Percentiles rank a stretch among this genome's conserved stretches.
Conservation (phyloP, 768 basidiomycete genomes). For the Trametes cinnabarina region DNA sequence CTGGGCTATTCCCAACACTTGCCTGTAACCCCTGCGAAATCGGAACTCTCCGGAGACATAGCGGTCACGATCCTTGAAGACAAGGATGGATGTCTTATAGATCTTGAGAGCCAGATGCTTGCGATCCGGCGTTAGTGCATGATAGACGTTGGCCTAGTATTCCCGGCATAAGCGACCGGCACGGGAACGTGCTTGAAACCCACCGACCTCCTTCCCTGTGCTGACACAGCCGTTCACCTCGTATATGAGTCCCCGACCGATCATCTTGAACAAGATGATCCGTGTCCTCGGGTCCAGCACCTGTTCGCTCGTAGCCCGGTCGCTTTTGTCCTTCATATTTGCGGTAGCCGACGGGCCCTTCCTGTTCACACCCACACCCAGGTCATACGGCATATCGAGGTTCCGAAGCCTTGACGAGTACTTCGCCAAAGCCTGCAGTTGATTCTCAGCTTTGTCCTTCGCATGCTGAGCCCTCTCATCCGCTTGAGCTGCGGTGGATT, state of each 20-base stretch:
- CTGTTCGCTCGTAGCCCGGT: slow-evolving; percentile 95
- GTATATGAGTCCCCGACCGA: slow-evolving; percentile 81
- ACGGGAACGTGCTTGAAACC: neutral
- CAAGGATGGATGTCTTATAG: slow-evolving; percentile 96
- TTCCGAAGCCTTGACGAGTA: slow-evolving; percentile 72
- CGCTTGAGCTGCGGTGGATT: slow-evolving; percentile 23
- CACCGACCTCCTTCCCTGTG: slow-evolving; percentile 91
- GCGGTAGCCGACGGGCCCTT: slow-evolving; percentile 89
- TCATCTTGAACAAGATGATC: slow-evolving; percentile 94
- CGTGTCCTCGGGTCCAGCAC: slow-evolving; percentile 96
- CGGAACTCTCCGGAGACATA: slow-evolving; percentile 96
- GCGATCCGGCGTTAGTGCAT: slow-evolving; percentile 59
- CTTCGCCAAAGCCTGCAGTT: slow-evolving; percentile 71
- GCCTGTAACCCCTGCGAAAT: slow-evolving; percentile 85
- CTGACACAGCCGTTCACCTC: slow-evolving; percentile 96
- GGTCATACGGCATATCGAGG: slow-evolving; percentile 69
- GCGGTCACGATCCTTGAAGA: slow-evolving; percentile 96
- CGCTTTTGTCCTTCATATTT: slow-evolving; percentile 92
- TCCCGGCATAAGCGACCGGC: neutral
- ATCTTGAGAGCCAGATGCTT: slow-evolving; percentile 90
- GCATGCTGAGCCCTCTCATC: slow-evolving; percentile 22
- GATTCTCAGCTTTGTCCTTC: slow-evolving; percentile 65
- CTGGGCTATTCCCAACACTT: neutral
- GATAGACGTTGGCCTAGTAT: slow-evolving; percentile 91
- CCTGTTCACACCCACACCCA: slow-evolving; percentile 77